phyloP scores from a whole-genome alignment of 345 rosid species.

The Brassica napus region Da-Ae NC_063449.1:10401501-10402000 shows the following conservation, averaged over 20 bases:
- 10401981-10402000: slow-evolving; percentile 5
- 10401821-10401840: slow-evolving; percentile 48
- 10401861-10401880: slow-evolving; percentile 66
- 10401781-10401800: slow-evolving; percentile 45
- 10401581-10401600: no score
- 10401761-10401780: slow-evolving; percentile 41
- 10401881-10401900: slow-evolving; percentile 61
- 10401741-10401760: slow-evolving; percentile 19
- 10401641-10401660: no score
- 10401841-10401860: slow-evolving; percentile 27
- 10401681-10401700: no score
- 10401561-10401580: no score
- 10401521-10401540: no score
- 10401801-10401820: slow-evolving; percentile 42
- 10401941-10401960: slow-evolving; percentile 70
- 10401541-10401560: no score
- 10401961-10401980: slow-evolving; percentile 70
- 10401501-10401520: no score
- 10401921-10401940: slow-evolving; percentile 70
- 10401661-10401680: no score
- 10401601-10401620: no score
- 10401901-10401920: slow-evolving; percentile 59
- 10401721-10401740: no score
- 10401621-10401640: no score
- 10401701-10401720: no score